Evolutionary conservation across 225 moss, liverwort and hornwort genomes (phyloP).

Genomic region (Straminergon stramineum): DNA sequence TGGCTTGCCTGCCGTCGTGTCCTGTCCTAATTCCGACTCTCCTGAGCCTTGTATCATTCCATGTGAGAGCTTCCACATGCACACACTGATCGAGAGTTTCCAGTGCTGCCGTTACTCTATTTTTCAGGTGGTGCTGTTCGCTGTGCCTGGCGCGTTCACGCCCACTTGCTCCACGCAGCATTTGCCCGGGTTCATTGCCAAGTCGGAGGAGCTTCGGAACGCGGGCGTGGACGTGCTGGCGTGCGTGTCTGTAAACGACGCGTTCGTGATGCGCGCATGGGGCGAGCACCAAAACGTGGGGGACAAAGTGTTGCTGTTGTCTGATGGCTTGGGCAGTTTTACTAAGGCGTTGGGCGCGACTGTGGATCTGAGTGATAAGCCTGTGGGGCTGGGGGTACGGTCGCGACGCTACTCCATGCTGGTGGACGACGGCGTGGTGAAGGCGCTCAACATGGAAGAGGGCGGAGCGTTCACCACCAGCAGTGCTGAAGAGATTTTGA

Average conservation of each 20-base stretch:
- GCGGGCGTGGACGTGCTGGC: constrained; percentile 74
- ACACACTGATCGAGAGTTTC: background rate
- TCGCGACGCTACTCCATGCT: constrained; percentile 81
- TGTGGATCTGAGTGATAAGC: constrained; percentile 77
- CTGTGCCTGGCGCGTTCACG: constrained; percentile 83
- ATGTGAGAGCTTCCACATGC: background rate
- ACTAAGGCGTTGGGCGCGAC: constrained; percentile 65
- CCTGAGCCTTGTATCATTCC: background rate
- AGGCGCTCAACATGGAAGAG: constrained; percentile 71
- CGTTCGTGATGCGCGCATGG: constrained; percentile 84
- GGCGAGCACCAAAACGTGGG: constrained; percentile 63
- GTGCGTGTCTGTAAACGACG: constrained; percentile 77
- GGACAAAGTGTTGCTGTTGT: constrained; percentile 55
- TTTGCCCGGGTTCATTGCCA: constrained; percentile 67
- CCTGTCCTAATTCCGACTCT: background rate
- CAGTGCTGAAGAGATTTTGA: constrained; percentile 75
- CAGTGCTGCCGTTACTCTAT: background rate
- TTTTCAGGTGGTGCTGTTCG: constrained; percentile 46
- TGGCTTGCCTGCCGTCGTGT: background rate
- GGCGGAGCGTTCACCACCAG: constrained; percentile 76
- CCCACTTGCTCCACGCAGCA: constrained; percentile 89
- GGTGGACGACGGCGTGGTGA: constrained; percentile 77
- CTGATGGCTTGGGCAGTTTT: constrained; percentile 55
- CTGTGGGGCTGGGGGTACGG: constrained; percentile 60
- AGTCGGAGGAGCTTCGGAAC: constrained; percentile 63